Percentiles rank a stretch among this genome's conserved stretches.
Evolutionary conservation across 2,329 filamentous ascomycete species (phyloP).

Genomic region (Diaporthe sp.): DNA sequence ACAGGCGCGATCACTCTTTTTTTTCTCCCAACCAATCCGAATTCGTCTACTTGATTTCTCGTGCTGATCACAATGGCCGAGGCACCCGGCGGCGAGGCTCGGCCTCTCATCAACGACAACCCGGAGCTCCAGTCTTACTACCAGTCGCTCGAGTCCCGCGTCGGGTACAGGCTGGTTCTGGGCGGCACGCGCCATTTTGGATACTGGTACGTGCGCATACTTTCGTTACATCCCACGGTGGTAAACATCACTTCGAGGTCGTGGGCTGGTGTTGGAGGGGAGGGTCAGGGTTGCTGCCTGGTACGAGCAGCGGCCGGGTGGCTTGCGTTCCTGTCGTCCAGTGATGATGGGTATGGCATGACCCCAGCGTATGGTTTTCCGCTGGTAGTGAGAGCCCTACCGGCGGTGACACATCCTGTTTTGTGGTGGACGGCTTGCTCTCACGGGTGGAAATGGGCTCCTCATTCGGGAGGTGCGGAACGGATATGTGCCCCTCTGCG

Average conservation of each 20-base stretch:
- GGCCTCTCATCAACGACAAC: slow-evolving; percentile 53
- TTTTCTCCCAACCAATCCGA: neutral
- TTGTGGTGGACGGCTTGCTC: neutral
- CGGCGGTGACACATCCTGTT: neutral
- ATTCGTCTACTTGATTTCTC: neutral
- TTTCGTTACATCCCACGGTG: neutral
- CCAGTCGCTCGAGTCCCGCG: slow-evolving; percentile 57
- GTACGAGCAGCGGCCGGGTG: too few species aligned
- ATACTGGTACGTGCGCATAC: slow-evolving; percentile 49
- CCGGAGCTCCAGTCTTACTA: slow-evolving; percentile 59
- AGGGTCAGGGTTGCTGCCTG: neutral
- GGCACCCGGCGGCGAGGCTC: neutral
- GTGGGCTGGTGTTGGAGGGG: neutral
- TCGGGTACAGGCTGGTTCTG: slow-evolving; percentile 57
- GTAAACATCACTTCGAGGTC: neutral
- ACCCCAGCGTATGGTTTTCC: neutral
- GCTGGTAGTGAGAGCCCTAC: neutral
- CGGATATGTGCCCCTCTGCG: neutral
- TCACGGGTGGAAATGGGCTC: neutral
- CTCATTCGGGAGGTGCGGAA: neutral
- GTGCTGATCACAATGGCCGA: neutral
- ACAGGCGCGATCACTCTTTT: too few species aligned
- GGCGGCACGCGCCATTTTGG: slow-evolving; percentile 65
- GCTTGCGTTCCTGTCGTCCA: neutral
- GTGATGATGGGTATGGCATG: neutral